Evolutionary conservation across 106 monocot species (phyloP), one percentile per base, ranked within the genome.

Genomic region (Gastrodia elata): DNA sequence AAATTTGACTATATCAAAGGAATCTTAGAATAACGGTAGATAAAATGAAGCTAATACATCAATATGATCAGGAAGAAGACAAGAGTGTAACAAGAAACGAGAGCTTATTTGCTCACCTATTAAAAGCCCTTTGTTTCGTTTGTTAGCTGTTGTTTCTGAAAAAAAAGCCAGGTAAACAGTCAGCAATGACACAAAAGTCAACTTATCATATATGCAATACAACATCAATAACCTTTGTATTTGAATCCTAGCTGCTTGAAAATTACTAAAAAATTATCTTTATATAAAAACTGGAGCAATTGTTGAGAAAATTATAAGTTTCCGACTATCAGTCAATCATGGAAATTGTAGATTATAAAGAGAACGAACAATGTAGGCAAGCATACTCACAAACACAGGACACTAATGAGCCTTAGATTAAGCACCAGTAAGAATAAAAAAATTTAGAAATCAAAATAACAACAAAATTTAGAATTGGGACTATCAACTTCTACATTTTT

Each of bases 31-130:
- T 61, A 61, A 61, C 27, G 30, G 8, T 26, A 61, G 61, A 61
- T 28, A 30, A 61, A 61, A 61, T 61, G 1, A 43, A n/a, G n/a
- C n/a, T 32, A 61, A 28, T 32, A 30, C 15, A 28, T 28, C 26
- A 3, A 28, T 30, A 30, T 61, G 28, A 11, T 25, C 30, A 61
- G 27, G 5, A 8, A 61, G n/a, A n/a, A n/a, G n/a, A 61, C 61
- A 61, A 61, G 61, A 61, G 32, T 30, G 61, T 10, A 25, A 7
- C 9, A 11, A 61, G 61, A 32, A 32, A 32, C 11, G 11, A 13
- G 61, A 61, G 61, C 27, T 61, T 27, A 30, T 28, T 61, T 61
- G 32, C 61, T 61, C 61, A 61, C 61, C 61, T 61, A 61, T 61
- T 61, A 61, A 30, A 61, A 61, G 32, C 14, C 61, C 61, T 32